Conservation (phyloP, 2,329 filamentous ascomycete genomes). For the Knoxdaviesia proteae region DNA sequence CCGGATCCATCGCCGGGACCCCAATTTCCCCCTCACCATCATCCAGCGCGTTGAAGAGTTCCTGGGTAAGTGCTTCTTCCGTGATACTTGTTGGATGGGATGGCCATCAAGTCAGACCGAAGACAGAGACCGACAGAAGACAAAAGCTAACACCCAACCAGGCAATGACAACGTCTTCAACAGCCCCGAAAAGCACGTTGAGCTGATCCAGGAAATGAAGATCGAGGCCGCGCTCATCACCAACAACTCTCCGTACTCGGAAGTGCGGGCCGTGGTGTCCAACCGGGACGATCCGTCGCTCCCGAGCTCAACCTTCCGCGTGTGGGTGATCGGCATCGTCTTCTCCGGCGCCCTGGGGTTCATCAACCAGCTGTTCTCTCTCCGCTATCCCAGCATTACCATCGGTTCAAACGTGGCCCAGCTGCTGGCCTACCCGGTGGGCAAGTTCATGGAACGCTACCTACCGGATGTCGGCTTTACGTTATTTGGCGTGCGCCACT, state of each 20-base stretch:
- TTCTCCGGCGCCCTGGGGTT: conserved; percentile 23
- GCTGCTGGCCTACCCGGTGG: conserved; percentile 27
- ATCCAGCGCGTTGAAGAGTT: conserved; percentile 20
- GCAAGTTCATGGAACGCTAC: conserved; percentile 19
- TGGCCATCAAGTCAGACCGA: conserved; percentile 1
- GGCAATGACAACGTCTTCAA: conserved; percentile 26
- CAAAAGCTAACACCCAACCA: conserved; percentile 23
- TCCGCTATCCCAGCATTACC: conserved; percentile 27
- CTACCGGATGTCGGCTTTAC: conserved; percentile 23
- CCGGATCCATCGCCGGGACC: conserved; percentile 18
- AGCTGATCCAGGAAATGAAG: conserved; percentile 26
- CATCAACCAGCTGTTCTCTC: conserved; percentile 32
- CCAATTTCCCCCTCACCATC: conserved; percentile 19
- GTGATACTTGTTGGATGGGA: neutral
- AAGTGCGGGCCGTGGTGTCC: conserved; percentile 30
- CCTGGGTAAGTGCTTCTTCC: conserved; percentile 17
- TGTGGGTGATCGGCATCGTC: conserved; percentile 25
- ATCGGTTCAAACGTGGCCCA: conserved; percentile 29
- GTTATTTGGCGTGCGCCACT: conserved; percentile 27
- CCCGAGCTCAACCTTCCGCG: conserved; percentile 27
- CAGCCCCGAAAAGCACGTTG: conserved; percentile 17
- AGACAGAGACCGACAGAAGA: conserved; percentile 14
- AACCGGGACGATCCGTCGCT: conserved; percentile 27
- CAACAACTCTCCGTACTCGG: conserved; percentile 32
- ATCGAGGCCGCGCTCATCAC: conserved; percentile 27